These are phyloP conservation scores for Colletotrichum nymphaeae DNA, from an alignment of 2,329 filamentous ascomycete species.

Conservation along the genomic window DNA sequence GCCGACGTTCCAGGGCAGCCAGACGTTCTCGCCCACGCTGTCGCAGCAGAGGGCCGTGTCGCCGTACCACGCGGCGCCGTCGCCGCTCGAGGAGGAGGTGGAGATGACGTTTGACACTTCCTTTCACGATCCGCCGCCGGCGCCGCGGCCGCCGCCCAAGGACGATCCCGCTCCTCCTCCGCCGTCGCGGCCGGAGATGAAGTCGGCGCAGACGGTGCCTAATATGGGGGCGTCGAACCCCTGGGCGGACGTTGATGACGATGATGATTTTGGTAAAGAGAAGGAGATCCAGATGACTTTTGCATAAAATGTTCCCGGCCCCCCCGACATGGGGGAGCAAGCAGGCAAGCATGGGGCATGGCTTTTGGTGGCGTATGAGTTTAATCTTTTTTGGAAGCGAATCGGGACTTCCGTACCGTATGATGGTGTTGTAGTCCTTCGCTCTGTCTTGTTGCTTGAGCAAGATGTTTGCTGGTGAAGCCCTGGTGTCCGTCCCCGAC, in stretches of 20 bases:
- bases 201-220: slow-evolving; percentile 61
- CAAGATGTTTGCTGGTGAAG: too few relatives aligned
- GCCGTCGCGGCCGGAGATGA: slow-evolving; percentile 53
- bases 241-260: slow-evolving; percentile 77
- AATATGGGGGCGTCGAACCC: slow-evolving; percentile 67
- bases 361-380: not conserved
- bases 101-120: slow-evolving; percentile 80
- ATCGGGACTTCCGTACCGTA: too few relatives aligned
- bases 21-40: slow-evolving; percentile 20
- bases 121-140: slow-evolving; percentile 55
- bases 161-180: slow-evolving; percentile 41
- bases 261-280: slow-evolving; percentile 77
- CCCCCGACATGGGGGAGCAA: too few relatives aligned
- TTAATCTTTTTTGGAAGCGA: not conserved
- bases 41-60: slow-evolving; percentile 31
- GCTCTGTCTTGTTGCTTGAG: too few relatives aligned
- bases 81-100: slow-evolving; percentile 59
- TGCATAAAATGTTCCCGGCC: slow-evolving; percentile 59
- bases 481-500: too few relatives aligned
- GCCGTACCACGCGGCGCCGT: slow-evolving; percentile 42
- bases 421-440: too few relatives aligned
- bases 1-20: slow-evolving; percentile 39
- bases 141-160: slow-evolving; percentile 45
- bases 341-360: not conserved
- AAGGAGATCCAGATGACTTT: slow-evolving; percentile 86